phyloP scores from a whole-genome alignment of 2,329 filamentous ascomycete genomes.

The Stemphylium beticola region DNA sequence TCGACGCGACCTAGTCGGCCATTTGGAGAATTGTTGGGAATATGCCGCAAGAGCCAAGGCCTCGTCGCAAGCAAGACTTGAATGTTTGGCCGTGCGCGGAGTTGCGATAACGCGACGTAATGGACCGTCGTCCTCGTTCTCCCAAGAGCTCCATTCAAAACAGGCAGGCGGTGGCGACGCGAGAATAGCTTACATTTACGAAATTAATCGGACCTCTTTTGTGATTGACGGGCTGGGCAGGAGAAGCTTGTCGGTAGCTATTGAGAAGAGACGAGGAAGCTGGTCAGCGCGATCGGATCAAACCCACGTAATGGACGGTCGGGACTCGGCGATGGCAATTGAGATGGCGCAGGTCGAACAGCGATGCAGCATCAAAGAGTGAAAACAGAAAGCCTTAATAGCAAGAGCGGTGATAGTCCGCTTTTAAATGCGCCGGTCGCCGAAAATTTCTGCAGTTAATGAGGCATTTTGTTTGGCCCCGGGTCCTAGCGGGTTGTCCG shows the following conservation, averaged over 20 bases:
- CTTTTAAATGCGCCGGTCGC: slow-evolving; percentile 40
- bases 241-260: slow-evolving; percentile 27
- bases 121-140: not conserved
- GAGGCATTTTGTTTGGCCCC: slow-evolving; percentile 47
- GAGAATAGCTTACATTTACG: slow-evolving; percentile 43
- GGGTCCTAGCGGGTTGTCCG: slow-evolving; percentile 39
- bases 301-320: slow-evolving; percentile 27
- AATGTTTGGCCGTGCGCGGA: slow-evolving; percentile 10
- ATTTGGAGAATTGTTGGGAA: not conserved
- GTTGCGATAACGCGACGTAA: slow-evolving; percentile 14
- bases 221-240: slow-evolving; percentile 17
- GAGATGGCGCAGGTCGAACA: slow-evolving; percentile 30
- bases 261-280: slow-evolving; percentile 25
- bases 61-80: slow-evolving; percentile 20
- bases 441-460: slow-evolving; percentile 44
- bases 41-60: slow-evolving; percentile 16
- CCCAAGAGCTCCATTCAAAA: slow-evolving; percentile 25
- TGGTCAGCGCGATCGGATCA: slow-evolving; percentile 40
- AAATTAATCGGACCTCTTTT: slow-evolving; percentile 27
- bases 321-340: slow-evolving; percentile 26
- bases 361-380: slow-evolving; percentile 38
- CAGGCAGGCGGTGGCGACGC: not conserved
- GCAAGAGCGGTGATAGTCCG: slow-evolving; percentile 24
- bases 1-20: not conserved
- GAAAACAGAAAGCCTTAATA: slow-evolving; percentile 20